Evolutionary conservation across 2,329 filamentous ascomycete species (phyloP), one percentile per base, ranked within the genome.

Genomic region (Berkeleyomyces rouxiae): DNA sequence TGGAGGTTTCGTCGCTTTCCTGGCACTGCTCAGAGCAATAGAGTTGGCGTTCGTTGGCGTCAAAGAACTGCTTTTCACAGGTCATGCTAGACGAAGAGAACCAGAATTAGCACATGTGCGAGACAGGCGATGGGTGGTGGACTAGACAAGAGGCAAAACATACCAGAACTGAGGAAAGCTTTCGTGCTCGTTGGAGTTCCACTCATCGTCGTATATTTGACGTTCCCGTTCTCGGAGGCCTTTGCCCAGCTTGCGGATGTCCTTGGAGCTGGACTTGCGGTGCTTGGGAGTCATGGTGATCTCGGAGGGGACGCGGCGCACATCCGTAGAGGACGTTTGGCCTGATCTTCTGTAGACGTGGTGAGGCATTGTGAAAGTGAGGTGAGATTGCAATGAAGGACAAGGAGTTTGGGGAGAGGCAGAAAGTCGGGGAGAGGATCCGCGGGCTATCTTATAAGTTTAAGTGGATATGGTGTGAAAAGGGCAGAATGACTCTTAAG

Each of bases 151-250:
- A n/a, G 33, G 42, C 2, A 61, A 67, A 63, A 78, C 81, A 64
- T 77, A 85, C 82, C 82, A 85, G 69, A 77, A 85, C 70, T 84
- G 82, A 31, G 82, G 82, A 66, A 85, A 85, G 71, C 79, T 82
- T 69, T 85, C 82, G 62, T 80, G 75, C 68, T 63, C 65, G 31
- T 83, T 81, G 62, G 83, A 78, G 61, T 81, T 78, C 70, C 75
- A 80, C 70, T 75, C 76, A 43, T 79, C 77, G 64, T 66, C 63
- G 37, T 57, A 42, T 3, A 62, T 63, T 43, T 78, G 75, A 69
- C 74, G 73, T 65, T 82, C 79, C 36, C 77, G 74, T 58, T 81
- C 78, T 62, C 76, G 76, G 9, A 77, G 74, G 65, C 74, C 77
- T 67, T 78, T 79, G 61, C 78, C 76, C 64, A 78, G 71, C 70